phyloP scores from a whole-genome alignment of 169 alveolate species.

The Cryptosporidium felis region DNA sequence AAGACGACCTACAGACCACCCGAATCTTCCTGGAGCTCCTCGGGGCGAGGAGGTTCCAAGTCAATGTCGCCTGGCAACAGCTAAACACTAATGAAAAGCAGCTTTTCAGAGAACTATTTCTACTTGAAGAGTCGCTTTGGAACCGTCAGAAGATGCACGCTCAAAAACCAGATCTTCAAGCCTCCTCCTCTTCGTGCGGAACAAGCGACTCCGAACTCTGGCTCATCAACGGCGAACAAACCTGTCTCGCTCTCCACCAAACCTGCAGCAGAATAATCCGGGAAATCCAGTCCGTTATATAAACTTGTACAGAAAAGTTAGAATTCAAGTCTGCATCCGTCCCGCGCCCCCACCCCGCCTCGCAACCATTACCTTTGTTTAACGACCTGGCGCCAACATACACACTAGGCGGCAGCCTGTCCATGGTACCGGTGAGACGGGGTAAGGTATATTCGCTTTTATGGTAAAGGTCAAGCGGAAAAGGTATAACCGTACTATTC shows the following conservation, averaged over 20 bases:
- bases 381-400: background rate
- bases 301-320: background rate
- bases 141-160: background rate
- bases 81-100: constrained; percentile 30
- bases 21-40: constrained; percentile 45
- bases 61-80: constrained; percentile 8
- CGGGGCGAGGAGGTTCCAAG: constrained; percentile 70
- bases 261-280: constrained; percentile 35
- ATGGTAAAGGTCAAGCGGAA: too few relatives aligned
- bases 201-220: constrained; percentile 16
- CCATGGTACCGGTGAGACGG: constrained; percentile 48
- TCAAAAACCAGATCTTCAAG: background rate
- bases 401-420: background rate
- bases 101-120: constrained; percentile 19
- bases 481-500: too few relatives aligned
- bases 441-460: too few relatives aligned
- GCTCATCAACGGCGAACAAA: constrained; percentile 43
- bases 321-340: background rate
- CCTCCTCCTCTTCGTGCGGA: background rate
- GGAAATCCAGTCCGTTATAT: constrained; percentile 12
- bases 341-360: too few relatives aligned
- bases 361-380: background rate
- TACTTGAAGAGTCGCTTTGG: constrained; percentile 60
- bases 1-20: constrained; percentile 27
- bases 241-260: constrained; percentile 45